Conservation (phyloP, 2,329 filamentous ascomycete species). For the Paraconiothyrium brasiliense region DNA sequence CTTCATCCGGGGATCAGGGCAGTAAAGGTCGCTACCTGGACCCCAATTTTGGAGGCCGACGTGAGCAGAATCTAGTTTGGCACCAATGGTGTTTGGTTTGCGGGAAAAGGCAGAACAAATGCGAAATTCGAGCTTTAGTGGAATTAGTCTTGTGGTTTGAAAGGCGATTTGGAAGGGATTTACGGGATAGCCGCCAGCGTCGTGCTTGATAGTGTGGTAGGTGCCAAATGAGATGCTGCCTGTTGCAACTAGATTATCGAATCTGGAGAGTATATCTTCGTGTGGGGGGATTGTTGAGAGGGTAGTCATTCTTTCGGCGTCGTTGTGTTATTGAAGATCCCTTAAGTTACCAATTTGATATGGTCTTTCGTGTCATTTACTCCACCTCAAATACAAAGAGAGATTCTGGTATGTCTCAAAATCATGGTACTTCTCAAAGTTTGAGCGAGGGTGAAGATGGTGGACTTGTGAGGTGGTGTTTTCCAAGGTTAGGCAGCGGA, state of each 20-base stretch:
- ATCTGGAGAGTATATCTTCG: slow-evolving; percentile 25
- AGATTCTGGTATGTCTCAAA: too few species aligned
- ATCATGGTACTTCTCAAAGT: too few species aligned
- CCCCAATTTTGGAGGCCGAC: slow-evolving; percentile 38
- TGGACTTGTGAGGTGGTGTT: too few species aligned
- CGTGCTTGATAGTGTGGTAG: slow-evolving; percentile 28
- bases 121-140: slow-evolving; percentile 42
- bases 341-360: too few species aligned
- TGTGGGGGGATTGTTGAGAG: neutral
- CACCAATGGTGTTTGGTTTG: slow-evolving; percentile 43
- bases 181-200: slow-evolving; percentile 41
- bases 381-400: too few species aligned
- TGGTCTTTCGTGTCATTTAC: too few species aligned
- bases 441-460: too few species aligned
- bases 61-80: slow-evolving; percentile 27
- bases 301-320: neutral
- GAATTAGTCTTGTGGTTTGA: neutral
- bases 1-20: slow-evolving; percentile 54
- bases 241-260: slow-evolving; percentile 39
- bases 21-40: slow-evolving; percentile 54
- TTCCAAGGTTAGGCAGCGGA: too few species aligned
- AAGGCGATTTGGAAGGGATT: neutral
- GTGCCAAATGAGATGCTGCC: slow-evolving; percentile 37
- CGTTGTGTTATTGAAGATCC: neutral
- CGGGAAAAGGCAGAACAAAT: slow-evolving; percentile 39